Conservation (phyloP, 768 basidiomycete genomes). For the Mycena floridula region DNA sequence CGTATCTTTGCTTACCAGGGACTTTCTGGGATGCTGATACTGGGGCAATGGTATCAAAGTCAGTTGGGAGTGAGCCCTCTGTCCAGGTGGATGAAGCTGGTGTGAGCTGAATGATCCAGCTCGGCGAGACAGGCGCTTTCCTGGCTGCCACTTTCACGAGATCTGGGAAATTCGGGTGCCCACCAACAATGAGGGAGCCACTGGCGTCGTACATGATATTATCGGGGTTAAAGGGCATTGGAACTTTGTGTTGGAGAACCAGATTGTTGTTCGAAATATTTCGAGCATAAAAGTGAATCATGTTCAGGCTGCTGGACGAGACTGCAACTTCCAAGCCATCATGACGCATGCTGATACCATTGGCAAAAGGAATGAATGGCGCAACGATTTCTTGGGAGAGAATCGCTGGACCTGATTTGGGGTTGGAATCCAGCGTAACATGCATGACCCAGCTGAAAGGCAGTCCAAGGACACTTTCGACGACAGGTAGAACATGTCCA, state of each 20-base stretch:
- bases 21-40: slow-evolving; percentile 39
- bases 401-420: slow-evolving; percentile 16
- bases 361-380: slow-evolving; percentile 56
- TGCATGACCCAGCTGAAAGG: slow-evolving; percentile 59
- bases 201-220: slow-evolving; percentile 51
- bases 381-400: slow-evolving; percentile 32
- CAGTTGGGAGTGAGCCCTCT: slow-evolving; percentile 2
- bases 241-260: slow-evolving; percentile 28
- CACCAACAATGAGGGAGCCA: slow-evolving; percentile 48
- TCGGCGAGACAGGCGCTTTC: slow-evolving; percentile 37
- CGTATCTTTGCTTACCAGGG: no score
- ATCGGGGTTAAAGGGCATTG: slow-evolving; percentile 55
- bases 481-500: slow-evolving; percentile 43
- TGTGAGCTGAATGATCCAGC: slow-evolving; percentile 53
- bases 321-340: slow-evolving; percentile 46
- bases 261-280: slow-evolving; percentile 39
- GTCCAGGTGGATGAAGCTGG: slow-evolving; percentile 7
- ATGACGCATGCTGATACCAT: slow-evolving; percentile 60
- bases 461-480: slow-evolving; percentile 50
- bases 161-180: slow-evolving; percentile 60
- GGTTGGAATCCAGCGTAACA: slow-evolving; percentile 34
- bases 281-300: slow-evolving; percentile 48
- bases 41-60: slow-evolving; percentile 41
- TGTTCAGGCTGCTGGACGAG: slow-evolving; percentile 42
- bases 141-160: slow-evolving; percentile 39